These are phyloP conservation scores for Malus asiatica DNA, from an alignment of 306 rosid genomes.

Conservation along the genomic window DNA sequence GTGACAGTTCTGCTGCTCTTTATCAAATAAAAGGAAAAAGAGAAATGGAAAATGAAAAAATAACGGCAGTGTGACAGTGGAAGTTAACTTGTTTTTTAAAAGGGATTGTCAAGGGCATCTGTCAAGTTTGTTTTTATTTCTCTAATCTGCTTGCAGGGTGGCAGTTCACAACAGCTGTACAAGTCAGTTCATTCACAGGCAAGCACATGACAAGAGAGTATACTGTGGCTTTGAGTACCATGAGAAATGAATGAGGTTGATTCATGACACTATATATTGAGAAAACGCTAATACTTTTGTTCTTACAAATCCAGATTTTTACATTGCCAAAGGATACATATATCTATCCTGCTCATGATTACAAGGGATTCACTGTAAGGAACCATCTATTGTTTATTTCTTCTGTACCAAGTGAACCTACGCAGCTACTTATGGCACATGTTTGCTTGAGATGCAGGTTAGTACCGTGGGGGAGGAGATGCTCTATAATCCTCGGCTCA, in stretches of 20 bases:
- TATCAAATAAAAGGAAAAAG: not conserved
- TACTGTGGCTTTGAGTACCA: not conserved
- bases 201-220: constrained; percentile 29
- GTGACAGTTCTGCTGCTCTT: not conserved
- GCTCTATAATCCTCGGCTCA: constrained; percentile 63
- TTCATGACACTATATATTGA: not conserved
- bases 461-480: constrained; percentile 82
- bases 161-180: constrained; percentile 83
- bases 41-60: not conserved
- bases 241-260: not conserved
- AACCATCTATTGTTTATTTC: constrained; percentile 10
- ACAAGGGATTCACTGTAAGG: constrained; percentile 81
- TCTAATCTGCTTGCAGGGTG: constrained; percentile 61
- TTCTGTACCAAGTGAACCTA: not conserved
- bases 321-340: constrained; percentile 67
- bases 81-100: not conserved
- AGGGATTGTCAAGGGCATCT: not conserved
- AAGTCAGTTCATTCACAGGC: constrained; percentile 91
- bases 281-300: constrained; percentile 4
- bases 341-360: constrained; percentile 89
- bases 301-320: constrained; percentile 53
- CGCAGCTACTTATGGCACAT: constrained; percentile 23
- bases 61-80: not conserved
- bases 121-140: constrained; percentile 13
- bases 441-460: constrained; percentile 46